These are phyloP conservation scores for Entomortierella lignicola DNA, from an alignment of 192 early-diverging fungal species.

Conservation along the genomic window DNA sequence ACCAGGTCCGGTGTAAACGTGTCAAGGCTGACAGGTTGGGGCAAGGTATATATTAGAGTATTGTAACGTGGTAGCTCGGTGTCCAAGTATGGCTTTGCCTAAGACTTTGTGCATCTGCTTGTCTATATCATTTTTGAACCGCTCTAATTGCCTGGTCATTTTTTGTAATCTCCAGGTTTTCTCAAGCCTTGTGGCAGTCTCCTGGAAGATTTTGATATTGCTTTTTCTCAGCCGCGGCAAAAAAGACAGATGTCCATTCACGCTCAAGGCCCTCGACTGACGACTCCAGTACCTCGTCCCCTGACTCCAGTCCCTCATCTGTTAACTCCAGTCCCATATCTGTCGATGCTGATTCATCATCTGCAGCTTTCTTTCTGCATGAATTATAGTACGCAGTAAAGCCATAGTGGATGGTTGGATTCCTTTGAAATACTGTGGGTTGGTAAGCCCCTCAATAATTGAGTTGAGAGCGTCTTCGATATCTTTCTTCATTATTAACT, in stretches of 20 bases:
- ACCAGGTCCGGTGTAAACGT: too few species aligned
- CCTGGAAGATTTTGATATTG: slow-evolving; percentile 18
- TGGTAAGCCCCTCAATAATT: slow-evolving; percentile 18
- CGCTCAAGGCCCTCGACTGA: slow-evolving; percentile 7
- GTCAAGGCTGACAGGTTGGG: too few species aligned
- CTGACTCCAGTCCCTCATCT: slow-evolving; percentile 5
- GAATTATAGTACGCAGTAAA: slow-evolving; percentile 21
- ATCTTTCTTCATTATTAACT: slow-evolving; percentile 6
- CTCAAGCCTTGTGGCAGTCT: slow-evolving; percentile 12
- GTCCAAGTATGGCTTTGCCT: slow-evolving; percentile 4
- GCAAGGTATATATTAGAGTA: slow-evolving; percentile 10
- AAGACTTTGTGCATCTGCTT: slow-evolving; percentile 15
- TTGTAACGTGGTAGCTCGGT: slow-evolving; percentile 7
- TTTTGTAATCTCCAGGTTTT: slow-evolving; percentile 15
- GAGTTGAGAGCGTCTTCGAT: slow-evolving; percentile 7
- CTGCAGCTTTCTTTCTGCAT: slow-evolving; percentile 9
- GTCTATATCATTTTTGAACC: slow-evolving; percentile 3
- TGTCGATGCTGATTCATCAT: slow-evolving; percentile 9
- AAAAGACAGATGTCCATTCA: slow-evolving; percentile 8
- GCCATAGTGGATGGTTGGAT: slow-evolving; percentile 11
- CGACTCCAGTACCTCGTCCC: slow-evolving; percentile 9
- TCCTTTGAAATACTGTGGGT: slow-evolving; percentile 27
- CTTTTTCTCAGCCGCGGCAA: slow-evolving; percentile 11
- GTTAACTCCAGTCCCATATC: slow-evolving; percentile 7
- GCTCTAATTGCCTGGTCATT: slow-evolving; percentile 1